These are phyloP conservation scores for Boletus vermiculosoides DNA, from an alignment of 768 basidiomycete species.

Conservation along the genomic window DNA sequence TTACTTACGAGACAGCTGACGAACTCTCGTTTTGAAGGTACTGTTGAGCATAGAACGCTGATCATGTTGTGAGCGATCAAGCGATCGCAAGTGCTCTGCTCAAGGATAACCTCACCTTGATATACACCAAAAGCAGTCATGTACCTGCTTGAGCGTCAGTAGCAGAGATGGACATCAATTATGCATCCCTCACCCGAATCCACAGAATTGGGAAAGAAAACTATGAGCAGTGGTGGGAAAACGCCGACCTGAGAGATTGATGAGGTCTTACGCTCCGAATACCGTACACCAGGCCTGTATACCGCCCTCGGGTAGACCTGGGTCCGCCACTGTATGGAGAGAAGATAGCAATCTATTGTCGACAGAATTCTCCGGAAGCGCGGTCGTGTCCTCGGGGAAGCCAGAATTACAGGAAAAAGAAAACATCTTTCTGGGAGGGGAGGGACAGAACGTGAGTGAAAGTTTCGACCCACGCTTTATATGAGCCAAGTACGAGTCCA, in stretches of 20 bases:
- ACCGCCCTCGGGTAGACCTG: conserved; percentile 15
- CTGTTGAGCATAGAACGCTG: conserved; percentile 24
- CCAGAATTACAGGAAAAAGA: neutral
- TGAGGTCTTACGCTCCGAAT: conserved; percentile 22
- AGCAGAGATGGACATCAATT: neutral
- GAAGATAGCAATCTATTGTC: neutral
- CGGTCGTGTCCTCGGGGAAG: neutral
- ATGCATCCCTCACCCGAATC: conserved; percentile 20
- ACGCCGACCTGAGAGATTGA: neutral
- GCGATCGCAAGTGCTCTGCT: neutral
- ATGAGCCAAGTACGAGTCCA: neutral
- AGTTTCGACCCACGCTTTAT: neutral
- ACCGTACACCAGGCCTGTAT: conserved; percentile 27
- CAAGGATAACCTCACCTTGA: conserved; percentile 14
- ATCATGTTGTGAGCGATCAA: neutral
- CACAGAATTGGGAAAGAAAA: conserved; percentile 28
- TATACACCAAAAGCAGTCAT: conserved; percentile 27
- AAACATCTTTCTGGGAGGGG: neutral
- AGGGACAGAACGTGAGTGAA: neutral
- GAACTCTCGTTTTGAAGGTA: conserved; percentile 23
- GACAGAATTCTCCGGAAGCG: neutral
- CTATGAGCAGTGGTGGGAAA: conserved; percentile 8
- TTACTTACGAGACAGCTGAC: conserved; percentile 25
- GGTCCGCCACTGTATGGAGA: neutral
- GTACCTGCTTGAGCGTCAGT: conserved; percentile 13